Evolutionary conservation across 2,329 filamentous ascomycete genomes (phyloP).

Genomic region (Coniella vitis): DNA sequence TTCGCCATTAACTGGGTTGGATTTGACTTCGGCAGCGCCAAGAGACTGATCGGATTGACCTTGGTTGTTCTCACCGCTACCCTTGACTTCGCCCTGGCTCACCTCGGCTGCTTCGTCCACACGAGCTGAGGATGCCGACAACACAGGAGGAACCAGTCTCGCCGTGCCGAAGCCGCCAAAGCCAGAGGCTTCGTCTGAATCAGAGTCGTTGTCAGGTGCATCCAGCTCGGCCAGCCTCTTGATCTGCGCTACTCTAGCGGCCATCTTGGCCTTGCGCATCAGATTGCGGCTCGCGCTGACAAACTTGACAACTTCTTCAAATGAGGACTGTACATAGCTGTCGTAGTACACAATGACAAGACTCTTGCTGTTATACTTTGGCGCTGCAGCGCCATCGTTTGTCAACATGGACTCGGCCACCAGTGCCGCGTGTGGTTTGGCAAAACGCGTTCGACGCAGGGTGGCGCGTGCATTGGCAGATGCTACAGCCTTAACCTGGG

Average conservation of each 20-base stretch:
- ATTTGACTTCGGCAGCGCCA: constrained; percentile 17
- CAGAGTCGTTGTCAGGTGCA: constrained; percentile 42
- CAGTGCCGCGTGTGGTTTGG: constrained; percentile 3
- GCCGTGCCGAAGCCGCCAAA: constrained; percentile 17
- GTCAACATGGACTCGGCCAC: constrained; percentile 44
- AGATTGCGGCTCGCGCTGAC: constrained; percentile 75
- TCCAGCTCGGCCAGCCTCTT: constrained; percentile 54
- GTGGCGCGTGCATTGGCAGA: constrained; percentile 40
- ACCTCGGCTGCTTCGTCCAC: background rate
- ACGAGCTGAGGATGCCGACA: background rate
- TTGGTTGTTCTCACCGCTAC: constrained; percentile 9
- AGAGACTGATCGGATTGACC: constrained; percentile 18
- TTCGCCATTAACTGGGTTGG: constrained; percentile 15
- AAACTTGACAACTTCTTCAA: constrained; percentile 76
- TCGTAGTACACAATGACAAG: constrained; percentile 92
- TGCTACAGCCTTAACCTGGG: constrained; percentile 38
- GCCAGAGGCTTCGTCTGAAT: constrained; percentile 17
- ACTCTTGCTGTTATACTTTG: constrained; percentile 60
- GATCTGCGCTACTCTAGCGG: constrained; percentile 63
- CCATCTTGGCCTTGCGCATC: constrained; percentile 83
- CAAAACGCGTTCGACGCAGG: constrained; percentile 43
- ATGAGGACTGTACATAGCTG: constrained; percentile 73
- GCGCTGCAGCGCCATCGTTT: constrained; percentile 35
- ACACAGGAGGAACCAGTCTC: constrained; percentile 3
- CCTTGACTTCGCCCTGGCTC: background rate